A percentile compares a stretch with the other conserved stretches of the same genome.
These are phyloP conservation scores for Macadamia integrifolia DNA, from an alignment of 164 flowering plant species.

Conservation along the genomic window DNA sequence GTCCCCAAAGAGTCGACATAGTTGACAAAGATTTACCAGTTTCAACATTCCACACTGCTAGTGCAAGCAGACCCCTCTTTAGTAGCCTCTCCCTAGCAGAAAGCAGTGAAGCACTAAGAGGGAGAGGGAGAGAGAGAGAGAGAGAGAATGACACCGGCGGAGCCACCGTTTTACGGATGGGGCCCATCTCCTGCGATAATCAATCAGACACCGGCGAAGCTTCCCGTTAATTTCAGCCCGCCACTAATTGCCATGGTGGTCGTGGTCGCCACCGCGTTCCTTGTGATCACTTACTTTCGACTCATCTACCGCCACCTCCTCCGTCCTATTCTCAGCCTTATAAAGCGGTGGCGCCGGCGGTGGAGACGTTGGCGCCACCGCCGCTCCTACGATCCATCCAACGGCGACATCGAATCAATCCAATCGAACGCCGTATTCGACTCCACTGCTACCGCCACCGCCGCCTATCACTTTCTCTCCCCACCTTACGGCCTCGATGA, in stretches of 20 bases:
- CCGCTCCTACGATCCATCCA: constrained; percentile 21
- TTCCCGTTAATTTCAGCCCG: constrained; percentile 71
- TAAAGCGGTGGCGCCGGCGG: constrained; percentile 30
- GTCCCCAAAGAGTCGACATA: no score
- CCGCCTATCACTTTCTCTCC: constrained; percentile 37
- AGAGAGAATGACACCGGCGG: not conserved
- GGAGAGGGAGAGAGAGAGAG: no score
- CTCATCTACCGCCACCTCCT: constrained; percentile 64
- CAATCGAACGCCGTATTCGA: constrained; percentile 24
- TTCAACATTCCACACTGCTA: no score
- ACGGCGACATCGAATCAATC: constrained; percentile 43
- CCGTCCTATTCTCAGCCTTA: constrained; percentile 33
- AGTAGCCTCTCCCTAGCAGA: no score
- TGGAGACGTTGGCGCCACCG: constrained; percentile 38
- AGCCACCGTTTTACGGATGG: constrained; percentile 10
- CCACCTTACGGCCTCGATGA: constrained; percentile 74
- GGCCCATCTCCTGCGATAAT: constrained; percentile 13
- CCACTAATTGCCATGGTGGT: constrained; percentile 89
- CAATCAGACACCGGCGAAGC: constrained; percentile 18
- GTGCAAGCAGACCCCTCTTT: no score
- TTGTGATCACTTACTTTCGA: constrained; percentile 77
- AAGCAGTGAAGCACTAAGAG: no score
- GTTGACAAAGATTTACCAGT: no score
- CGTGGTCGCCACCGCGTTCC: constrained; percentile 75
- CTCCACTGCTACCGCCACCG: constrained; percentile 2